Evolutionary conservation across 2,329 filamentous ascomycete species (phyloP), one percentile per base, ranked within the genome.

Genomic region (Fusarium mangiferae): DNA sequence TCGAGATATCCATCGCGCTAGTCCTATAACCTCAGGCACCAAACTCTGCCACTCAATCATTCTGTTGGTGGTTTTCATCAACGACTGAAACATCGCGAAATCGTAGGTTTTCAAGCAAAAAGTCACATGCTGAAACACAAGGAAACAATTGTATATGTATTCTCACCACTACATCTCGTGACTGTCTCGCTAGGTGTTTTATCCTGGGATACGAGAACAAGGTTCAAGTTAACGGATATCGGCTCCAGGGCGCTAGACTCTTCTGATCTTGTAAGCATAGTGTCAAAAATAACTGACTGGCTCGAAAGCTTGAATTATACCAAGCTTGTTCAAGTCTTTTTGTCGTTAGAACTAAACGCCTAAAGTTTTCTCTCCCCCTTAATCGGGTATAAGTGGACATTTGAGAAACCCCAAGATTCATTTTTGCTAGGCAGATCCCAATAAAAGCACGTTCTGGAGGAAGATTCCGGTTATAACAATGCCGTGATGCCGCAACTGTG

Each of bases 101-200:
- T 6, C n/a, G 1, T 24, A 7, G 30, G 12, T 10, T 3, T 20
- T 1, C 1, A 35, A n/a, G 22, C 17, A 14, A 35, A 8, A 10
- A 10, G 11, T 20, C 4, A n/a, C 17, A 18, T 24, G 15, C 3
- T 35, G 22, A 3, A 4, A 4, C 8, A 51, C 13, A 14, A 14
- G 22, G 13, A 8, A 9, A 30, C 10, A 30, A 35, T 24, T 35
- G n/a, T 14, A 51, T 24, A 10, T 20, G 8, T 35, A 12, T 35
- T 52, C 48, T 52, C 30, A 20, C 12, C 18, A 26, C n/a, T 35
- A 8, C n/a, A 18, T 6, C 17, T 20, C 10, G 12, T 11, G 48
- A n/a, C 13, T 15, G 12, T 15, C n/a, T 35, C n/a, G 48, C 9
- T n/a, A 6, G 6, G 12, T 35, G 3, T 52, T 35, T 18, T 3